Evolutionary conservation across 768 basidiomycete species (phyloP).

Genomic region (Cubamyces lactineus): DNA sequence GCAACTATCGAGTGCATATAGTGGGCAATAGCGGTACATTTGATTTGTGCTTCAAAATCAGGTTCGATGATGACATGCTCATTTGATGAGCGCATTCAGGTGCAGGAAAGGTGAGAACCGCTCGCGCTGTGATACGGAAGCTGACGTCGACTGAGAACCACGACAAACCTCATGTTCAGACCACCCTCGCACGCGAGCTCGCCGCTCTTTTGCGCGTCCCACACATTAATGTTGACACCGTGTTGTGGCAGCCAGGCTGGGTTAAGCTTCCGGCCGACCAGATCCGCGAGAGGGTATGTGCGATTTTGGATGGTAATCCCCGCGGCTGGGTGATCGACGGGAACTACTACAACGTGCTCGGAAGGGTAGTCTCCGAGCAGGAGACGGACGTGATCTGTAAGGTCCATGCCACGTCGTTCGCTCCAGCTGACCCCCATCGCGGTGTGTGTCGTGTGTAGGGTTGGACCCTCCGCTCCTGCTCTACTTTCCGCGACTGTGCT

Average conservation of each 20-base stretch:
- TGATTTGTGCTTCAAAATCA: neutral
- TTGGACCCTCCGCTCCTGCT: constrained; percentile 63
- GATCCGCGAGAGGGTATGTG: constrained; percentile 22
- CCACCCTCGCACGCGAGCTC: constrained; percentile 50
- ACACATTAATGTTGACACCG: constrained; percentile 48
- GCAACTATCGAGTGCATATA: constrained; percentile 50
- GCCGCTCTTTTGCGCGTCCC: constrained; percentile 49
- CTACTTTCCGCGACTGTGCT: constrained; percentile 62
- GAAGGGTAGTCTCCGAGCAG: constrained; percentile 14
- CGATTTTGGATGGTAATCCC: constrained; percentile 16
- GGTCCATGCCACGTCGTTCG: constrained; percentile 39
- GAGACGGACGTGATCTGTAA: constrained; percentile 33
- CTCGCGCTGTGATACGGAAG: neutral
- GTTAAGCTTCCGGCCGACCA: constrained; percentile 29
- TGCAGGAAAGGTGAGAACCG: constrained; percentile 42
- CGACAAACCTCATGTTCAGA: constrained; percentile 35
- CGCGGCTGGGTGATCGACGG: constrained; percentile 33
- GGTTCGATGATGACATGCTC: neutral
- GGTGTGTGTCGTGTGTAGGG: constrained; percentile 45
- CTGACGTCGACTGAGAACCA: too few relatives aligned
- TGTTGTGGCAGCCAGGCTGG: constrained; percentile 59
- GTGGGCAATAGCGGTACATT: constrained; percentile 57
- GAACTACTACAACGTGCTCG: constrained; percentile 33
- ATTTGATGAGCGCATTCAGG: constrained; percentile 30
- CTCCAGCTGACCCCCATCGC: constrained; percentile 26